phyloP scores from a whole-genome alignment of 768 basidiomycete genomes.

The Mycena floridula region DNA sequence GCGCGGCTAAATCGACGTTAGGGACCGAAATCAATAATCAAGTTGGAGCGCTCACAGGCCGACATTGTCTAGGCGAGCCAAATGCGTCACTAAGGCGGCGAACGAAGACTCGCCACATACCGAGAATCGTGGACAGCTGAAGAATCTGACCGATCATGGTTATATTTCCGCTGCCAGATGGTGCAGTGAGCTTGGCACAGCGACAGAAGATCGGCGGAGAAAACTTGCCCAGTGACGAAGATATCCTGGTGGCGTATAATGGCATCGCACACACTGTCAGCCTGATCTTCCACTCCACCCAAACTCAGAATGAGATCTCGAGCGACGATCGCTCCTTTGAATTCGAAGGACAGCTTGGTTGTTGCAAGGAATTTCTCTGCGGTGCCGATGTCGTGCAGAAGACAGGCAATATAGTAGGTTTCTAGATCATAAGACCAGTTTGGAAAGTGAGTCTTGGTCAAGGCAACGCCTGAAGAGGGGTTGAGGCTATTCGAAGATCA shows the following conservation, averaged over 20 bases:
- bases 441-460: conserved; percentile 40
- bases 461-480: conserved; percentile 33
- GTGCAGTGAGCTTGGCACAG: not conserved
- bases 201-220: not conserved
- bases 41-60: conserved; percentile 28
- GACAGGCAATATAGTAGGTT: conserved; percentile 45
- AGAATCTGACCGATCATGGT: conserved; percentile 44
- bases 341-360: conserved; percentile 53
- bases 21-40: conserved; percentile 1
- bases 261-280: conserved; percentile 46
- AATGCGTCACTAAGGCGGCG: conserved; percentile 3
- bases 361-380: conserved; percentile 40
- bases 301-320: conserved; percentile 38
- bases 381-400: conserved; percentile 49
- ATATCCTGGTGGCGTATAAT: conserved; percentile 43
- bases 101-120: conserved; percentile 15
- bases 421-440: conserved; percentile 40
- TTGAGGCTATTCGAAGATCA: not conserved
- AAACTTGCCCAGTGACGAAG: conserved; percentile 36
- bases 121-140: conserved; percentile 43
- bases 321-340: conserved; percentile 47
- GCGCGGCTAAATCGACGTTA: conserved; percentile 21
- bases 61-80: conserved; percentile 29
- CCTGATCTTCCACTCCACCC: conserved; percentile 41
- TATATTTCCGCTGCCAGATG: conserved; percentile 37